Conservation (phyloP, 805 yeast genomes). For the Kluyveromyces starmeri region DNA sequence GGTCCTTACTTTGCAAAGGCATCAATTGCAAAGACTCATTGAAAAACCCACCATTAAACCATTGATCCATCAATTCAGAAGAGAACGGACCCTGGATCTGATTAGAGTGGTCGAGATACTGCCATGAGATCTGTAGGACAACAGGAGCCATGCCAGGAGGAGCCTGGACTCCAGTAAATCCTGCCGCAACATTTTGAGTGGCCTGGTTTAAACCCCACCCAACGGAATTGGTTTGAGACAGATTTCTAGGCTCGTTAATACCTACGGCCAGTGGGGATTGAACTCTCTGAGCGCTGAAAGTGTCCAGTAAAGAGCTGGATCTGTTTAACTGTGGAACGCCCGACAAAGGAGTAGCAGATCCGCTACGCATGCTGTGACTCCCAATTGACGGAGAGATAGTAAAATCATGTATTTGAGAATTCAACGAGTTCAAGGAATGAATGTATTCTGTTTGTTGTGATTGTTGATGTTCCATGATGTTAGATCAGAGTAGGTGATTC, state of each 20-base stretch:
- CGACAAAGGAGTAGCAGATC: constrained; percentile 9
- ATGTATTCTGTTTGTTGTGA: constrained; percentile 16
- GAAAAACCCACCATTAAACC: constrained; percentile 63
- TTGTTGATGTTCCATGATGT: constrained; percentile 14
- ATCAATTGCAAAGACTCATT: constrained; percentile 47
- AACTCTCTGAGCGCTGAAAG: constrained; percentile 20
- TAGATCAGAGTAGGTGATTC: neutral
- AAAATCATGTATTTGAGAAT: constrained; percentile 13
- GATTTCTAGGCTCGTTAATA: constrained; percentile 1
- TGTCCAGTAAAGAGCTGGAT: constrained; percentile 20
- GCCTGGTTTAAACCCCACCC: neutral
- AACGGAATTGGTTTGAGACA: neutral
- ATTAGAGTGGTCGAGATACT: constrained; percentile 62
- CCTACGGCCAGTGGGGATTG: constrained; percentile 15
- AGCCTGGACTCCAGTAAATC: neutral
- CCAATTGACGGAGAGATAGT: neutral
- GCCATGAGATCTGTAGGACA: constrained; percentile 42
- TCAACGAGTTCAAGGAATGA: constrained; percentile 2
- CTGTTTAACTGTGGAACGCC: constrained; percentile 13
- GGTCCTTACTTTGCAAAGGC: constrained; percentile 29
- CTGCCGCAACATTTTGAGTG: neutral
- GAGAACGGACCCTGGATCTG: constrained; percentile 80
- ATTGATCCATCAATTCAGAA: constrained; percentile 66
- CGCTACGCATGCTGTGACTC: constrained; percentile 6
- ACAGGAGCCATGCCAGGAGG: constrained; percentile 6